Conservation (phyloP, 148 eudicot genomes). For the Silene latifolia region DNA sequence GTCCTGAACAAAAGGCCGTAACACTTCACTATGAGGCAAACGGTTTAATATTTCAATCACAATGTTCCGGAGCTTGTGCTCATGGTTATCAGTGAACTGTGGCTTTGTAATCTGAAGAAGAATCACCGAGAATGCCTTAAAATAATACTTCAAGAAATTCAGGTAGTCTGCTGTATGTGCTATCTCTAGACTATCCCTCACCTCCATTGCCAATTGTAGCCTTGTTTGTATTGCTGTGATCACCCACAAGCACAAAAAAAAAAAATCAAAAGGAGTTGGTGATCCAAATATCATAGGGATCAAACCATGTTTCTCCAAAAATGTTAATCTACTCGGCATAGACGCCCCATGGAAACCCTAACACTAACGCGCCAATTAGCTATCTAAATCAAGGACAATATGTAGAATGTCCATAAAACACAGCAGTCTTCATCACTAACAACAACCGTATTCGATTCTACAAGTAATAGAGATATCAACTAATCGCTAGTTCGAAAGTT, state of each 20-base stretch:
- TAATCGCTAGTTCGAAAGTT: neutral
- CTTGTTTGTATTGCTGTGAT: conserved; percentile 65
- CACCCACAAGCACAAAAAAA: neutral
- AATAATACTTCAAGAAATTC: conserved; percentile 88
- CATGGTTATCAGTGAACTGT: conserved; percentile 71
- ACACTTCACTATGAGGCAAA: conserved; percentile 89
- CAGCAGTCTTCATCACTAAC: too few relatives aligned
- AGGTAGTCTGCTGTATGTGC: conserved; percentile 93
- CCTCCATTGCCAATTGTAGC: conserved; percentile 93
- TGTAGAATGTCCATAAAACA: too few relatives aligned
- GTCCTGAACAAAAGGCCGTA: conserved; percentile 84
- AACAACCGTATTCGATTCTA: too few relatives aligned
- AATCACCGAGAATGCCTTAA: conserved; percentile 75
- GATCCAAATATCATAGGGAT: neutral
- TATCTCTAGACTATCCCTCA: conserved; percentile 89
- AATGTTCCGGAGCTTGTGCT: conserved; percentile 83
- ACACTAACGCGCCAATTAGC: too few relatives aligned
- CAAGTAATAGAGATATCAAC: neutral
- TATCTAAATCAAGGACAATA: neutral
- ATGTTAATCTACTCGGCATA: neutral
- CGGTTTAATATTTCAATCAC: conserved; percentile 86
- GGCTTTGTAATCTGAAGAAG: conserved; percentile 82
- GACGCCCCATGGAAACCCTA: too few relatives aligned
- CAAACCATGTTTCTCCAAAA: conserved; percentile 2
- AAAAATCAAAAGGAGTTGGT: too few relatives aligned